A percentile compares a stretch with the other conserved stretches of the same genome.
Conservation (phyloP, 2,329 filamentous ascomycete species). For the Trichoderma citrinoviride region DNA sequence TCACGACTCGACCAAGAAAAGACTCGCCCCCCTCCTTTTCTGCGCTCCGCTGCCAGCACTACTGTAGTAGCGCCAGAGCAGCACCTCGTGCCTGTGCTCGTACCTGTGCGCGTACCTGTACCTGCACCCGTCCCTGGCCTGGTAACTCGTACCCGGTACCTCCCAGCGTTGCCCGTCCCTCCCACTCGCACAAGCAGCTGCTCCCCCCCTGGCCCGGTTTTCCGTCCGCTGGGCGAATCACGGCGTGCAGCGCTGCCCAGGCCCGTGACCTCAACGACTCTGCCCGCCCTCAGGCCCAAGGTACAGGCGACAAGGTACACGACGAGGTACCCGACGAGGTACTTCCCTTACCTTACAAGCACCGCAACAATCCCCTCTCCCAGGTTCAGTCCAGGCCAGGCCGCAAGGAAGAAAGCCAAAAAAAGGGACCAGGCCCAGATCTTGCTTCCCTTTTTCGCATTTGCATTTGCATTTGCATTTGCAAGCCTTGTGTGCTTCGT, state of each 20-base stretch:
- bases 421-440: constrained; percentile 19
- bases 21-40: constrained; percentile 10
- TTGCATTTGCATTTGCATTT: background rate
- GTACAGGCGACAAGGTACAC: background rate
- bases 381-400: background rate
- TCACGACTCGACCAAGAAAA: background rate
- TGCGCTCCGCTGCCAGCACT: background rate
- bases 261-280: constrained; percentile 31
- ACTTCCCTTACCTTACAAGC: too few relatives aligned
- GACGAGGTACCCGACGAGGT: too few relatives aligned
- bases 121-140: background rate
- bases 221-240: constrained; percentile 25
- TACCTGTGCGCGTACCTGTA: background rate
- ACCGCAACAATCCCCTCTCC: background rate
- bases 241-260: constrained; percentile 18
- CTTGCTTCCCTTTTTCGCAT: background rate
- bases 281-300: constrained; percentile 22
- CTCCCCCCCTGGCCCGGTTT: constrained; percentile 5
- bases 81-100: background rate
- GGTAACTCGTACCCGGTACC: constrained; percentile 4
- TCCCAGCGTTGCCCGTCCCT: background rate
- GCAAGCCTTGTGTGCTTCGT: constrained; percentile 20
- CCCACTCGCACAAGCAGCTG: background rate
- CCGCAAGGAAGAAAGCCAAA: constrained; percentile 15
- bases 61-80: background rate